phyloP scores from a whole-genome alignment of 441 rosid genomes.

The Daphne laureola region DNA sequence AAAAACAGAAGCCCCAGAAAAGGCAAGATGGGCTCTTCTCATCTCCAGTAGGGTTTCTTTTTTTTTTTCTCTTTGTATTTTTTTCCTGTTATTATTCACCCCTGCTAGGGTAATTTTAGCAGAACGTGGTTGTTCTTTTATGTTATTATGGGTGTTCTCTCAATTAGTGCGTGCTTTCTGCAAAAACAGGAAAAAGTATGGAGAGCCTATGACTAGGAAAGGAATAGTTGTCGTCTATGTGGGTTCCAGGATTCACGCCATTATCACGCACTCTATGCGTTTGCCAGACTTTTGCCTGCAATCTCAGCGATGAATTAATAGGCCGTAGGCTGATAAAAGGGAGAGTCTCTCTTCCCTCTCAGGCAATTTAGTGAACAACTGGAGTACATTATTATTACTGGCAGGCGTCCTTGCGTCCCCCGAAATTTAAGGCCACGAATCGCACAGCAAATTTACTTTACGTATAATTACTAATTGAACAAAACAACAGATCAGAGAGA shows the following conservation, averaged over 20 bases:
- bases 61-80: no score
- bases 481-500: constrained; percentile 12
- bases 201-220: constrained; percentile 20
- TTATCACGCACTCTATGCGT: constrained; percentile 15
- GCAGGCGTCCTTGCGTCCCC: constrained; percentile 12
- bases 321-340: constrained; percentile 9
- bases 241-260: constrained; percentile 8
- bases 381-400: background rate
- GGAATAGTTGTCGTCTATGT: constrained; percentile 17
- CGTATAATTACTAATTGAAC: background rate
- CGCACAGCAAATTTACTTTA: background rate
- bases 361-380: background rate
- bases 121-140: constrained; percentile 14
- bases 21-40: constrained; percentile 17
- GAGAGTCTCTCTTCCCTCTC: constrained; percentile 9
- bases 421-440: constrained; percentile 20
- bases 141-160: constrained; percentile 13
- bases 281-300: constrained; percentile 10
- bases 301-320: constrained; percentile 10
- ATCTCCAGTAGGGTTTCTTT: constrained; percentile 50
- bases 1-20: constrained; percentile 10
- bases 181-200: constrained; percentile 11
- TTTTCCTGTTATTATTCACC: constrained; percentile 18
- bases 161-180: constrained; percentile 21
- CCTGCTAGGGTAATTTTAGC: background rate